Percentiles rank a stretch among this genome's conserved stretches.
These are phyloP conservation scores for Brassica nigra DNA, from an alignment of 345 rosid genomes.

Conservation along the genomic window DNA sequence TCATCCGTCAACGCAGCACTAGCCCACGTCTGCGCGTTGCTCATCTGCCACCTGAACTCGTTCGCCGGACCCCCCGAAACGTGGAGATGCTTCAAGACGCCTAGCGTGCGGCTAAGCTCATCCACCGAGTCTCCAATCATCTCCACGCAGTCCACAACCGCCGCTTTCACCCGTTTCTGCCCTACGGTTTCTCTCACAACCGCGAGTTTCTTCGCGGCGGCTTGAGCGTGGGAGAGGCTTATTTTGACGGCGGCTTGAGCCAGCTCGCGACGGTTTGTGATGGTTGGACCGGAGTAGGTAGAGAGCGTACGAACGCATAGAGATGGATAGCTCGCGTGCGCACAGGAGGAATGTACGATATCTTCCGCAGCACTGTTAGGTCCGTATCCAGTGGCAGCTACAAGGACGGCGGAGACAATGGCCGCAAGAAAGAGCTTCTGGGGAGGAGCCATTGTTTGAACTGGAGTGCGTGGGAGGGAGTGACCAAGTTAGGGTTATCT, in stretches of 20 bases:
- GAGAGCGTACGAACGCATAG: constrained; percentile 75
- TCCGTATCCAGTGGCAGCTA: constrained; percentile 11
- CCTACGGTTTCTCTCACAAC: constrained; percentile 32
- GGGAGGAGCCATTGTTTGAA: constrained; percentile 22
- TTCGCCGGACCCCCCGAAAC: constrained; percentile 22
- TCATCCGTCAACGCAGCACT: constrained; percentile 84
- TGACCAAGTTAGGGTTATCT: constrained; percentile 9
- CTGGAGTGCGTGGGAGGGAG: constrained; percentile 3
- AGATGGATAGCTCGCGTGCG: constrained; percentile 73
- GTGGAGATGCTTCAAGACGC: constrained; percentile 58
- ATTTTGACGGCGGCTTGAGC: constrained; percentile 77
- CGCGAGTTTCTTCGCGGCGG: constrained; percentile 44
- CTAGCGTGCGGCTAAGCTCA: constrained; percentile 56
- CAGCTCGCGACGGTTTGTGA: constrained; percentile 60
- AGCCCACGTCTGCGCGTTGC: constrained; percentile 83
- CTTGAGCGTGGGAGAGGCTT: constrained; percentile 55
- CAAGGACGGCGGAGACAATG: constrained; percentile 31
- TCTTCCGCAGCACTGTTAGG: constrained; percentile 29
- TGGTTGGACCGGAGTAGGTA: constrained; percentile 64
- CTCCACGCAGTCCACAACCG: constrained; percentile 73
- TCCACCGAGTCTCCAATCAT: constrained; percentile 74
- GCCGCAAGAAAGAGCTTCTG: constrained; percentile 22
- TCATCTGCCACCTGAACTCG: constrained; percentile 67
- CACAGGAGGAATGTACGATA: constrained; percentile 65
- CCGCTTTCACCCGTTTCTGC: constrained; percentile 51